Conservation (phyloP, 1,139 yeast species). For the Candida gigantensis region DNA sequence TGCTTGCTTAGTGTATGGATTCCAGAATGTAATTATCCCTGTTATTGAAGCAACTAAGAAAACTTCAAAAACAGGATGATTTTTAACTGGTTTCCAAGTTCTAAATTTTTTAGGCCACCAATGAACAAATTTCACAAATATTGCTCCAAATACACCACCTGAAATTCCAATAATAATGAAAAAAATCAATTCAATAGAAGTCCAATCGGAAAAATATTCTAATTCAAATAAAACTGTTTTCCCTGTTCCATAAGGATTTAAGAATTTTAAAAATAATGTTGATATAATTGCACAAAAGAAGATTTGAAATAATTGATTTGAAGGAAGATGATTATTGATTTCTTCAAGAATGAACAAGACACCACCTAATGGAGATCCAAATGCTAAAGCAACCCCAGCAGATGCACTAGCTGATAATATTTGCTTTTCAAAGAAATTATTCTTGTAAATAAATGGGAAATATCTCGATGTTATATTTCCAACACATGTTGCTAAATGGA, state of each 20-base stretch:
- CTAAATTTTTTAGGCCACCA: slow-evolving; percentile 54
- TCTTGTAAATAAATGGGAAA: slow-evolving; percentile 49
- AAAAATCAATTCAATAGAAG: slow-evolving; percentile 45
- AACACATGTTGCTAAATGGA: slow-evolving; percentile 67
- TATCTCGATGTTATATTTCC: slow-evolving; percentile 59
- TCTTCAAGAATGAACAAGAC: slow-evolving; percentile 67
- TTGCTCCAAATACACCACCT: slow-evolving; percentile 62
- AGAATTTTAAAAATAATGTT: slow-evolving; percentile 54
- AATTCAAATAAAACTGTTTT: slow-evolving; percentile 62
- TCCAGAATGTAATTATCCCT: slow-evolving; percentile 51
- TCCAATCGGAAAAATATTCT: slow-evolving; percentile 58
- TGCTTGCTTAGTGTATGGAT: slow-evolving; percentile 55
- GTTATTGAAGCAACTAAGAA: slow-evolving; percentile 48
- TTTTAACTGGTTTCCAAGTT: slow-evolving; percentile 29
- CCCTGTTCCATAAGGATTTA: slow-evolving; percentile 66
- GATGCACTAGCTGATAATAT: slow-evolving; percentile 64
- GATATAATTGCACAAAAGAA: slow-evolving; percentile 64
- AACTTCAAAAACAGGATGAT: slow-evolving; percentile 52
- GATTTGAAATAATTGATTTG: slow-evolving; percentile 58
- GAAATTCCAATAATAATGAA: slow-evolving; percentile 53
- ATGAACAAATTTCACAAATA: slow-evolving; percentile 49
- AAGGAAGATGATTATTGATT: slow-evolving; percentile 59
- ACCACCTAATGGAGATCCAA: slow-evolving; percentile 72
- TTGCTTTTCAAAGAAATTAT: slow-evolving; percentile 58
- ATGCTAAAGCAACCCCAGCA: slow-evolving; percentile 71